Percentiles rank a stretch among this genome's conserved stretches.
These are phyloP conservation scores for Nicotiana noctiflora DNA, from an alignment of 257 asterid genomes.

Conservation along the genomic window DNA sequence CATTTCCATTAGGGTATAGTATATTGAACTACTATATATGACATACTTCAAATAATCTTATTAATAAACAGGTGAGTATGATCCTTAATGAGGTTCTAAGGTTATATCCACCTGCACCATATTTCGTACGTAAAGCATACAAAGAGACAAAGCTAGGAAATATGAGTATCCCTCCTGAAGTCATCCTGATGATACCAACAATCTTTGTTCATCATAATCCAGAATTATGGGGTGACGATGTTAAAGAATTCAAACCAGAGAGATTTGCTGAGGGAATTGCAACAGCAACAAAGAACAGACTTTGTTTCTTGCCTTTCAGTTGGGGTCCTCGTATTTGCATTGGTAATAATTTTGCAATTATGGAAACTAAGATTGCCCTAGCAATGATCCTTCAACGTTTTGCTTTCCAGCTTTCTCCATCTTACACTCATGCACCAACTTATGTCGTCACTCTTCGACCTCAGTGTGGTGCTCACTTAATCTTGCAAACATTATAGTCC, in stretches of 20 bases:
- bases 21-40: background rate
- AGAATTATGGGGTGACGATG: slow-evolving; percentile 43
- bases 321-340: slow-evolving; percentile 47
- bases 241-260: slow-evolving; percentile 43
- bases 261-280: slow-evolving; percentile 43
- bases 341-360: slow-evolving; percentile 38
- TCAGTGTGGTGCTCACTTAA: slow-evolving; percentile 35
- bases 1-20: background rate
- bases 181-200: slow-evolving; percentile 25
- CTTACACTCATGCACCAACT: slow-evolving; percentile 43
- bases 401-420: slow-evolving; percentile 37
- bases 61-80: slow-evolving; percentile 29
- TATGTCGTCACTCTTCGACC: slow-evolving; percentile 38
- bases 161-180: slow-evolving; percentile 34
- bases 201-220: slow-evolving; percentile 34
- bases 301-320: slow-evolving; percentile 37
- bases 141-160: slow-evolving; percentile 41
- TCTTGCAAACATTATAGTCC: slow-evolving; percentile 1
- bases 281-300: slow-evolving; percentile 32
- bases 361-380: slow-evolving; percentile 42
- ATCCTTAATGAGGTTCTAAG: slow-evolving; percentile 49
- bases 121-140: slow-evolving; percentile 18
- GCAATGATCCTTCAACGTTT: slow-evolving; percentile 31
- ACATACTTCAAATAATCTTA: background rate
- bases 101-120: slow-evolving; percentile 39